phyloP scores from a whole-genome alignment of 345 rosid species.

The Ceriops decandra region DNA sequence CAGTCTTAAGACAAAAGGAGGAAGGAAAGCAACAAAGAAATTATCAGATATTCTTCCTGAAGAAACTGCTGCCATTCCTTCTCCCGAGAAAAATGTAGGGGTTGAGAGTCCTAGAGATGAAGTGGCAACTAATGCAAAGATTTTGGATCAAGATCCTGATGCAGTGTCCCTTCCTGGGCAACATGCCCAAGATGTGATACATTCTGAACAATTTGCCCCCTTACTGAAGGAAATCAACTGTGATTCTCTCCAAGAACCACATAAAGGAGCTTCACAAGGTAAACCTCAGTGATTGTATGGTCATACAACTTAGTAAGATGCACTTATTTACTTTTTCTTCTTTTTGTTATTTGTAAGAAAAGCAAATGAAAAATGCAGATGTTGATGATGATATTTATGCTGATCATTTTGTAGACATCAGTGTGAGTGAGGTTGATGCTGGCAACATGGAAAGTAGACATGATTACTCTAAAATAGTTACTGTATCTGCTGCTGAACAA shows the following conservation, averaged over 20 bases:
- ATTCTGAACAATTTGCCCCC: slow-evolving; percentile 23
- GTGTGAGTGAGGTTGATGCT: slow-evolving; percentile 1
- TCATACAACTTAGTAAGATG: background rate
- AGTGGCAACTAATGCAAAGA: slow-evolving; percentile 7
- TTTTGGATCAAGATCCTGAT: slow-evolving; percentile 23
- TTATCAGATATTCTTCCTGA: slow-evolving; percentile 17
- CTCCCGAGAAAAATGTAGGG: slow-evolving; percentile 14
- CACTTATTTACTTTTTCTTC: background rate
- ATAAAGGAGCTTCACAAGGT: slow-evolving; percentile 24
- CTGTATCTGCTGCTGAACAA: slow-evolving; percentile 1
- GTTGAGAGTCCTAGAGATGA: slow-evolving; percentile 13
- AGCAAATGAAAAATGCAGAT: background rate
- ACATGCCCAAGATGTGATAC: slow-evolving; percentile 4
- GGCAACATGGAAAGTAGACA: slow-evolving; percentile 17
- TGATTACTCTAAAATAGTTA: slow-evolving; percentile 9
- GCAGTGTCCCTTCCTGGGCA: slow-evolving; percentile 12
- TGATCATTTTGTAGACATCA: slow-evolving; percentile 23
- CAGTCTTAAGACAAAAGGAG: slow-evolving; percentile 28
- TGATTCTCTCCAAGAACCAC: slow-evolving; percentile 22
- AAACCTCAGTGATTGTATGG: slow-evolving; percentile 10
- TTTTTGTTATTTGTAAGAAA: background rate
- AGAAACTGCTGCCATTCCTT: slow-evolving; percentile 19
- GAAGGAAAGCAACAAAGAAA: slow-evolving; percentile 30
- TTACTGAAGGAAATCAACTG: slow-evolving; percentile 24
- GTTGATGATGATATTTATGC: slow-evolving; percentile 17